These are phyloP conservation scores for Cryptococcus wingfieldii DNA, from an alignment of 1,284 basidiomycete genomes.

Conservation along the genomic window DNA sequence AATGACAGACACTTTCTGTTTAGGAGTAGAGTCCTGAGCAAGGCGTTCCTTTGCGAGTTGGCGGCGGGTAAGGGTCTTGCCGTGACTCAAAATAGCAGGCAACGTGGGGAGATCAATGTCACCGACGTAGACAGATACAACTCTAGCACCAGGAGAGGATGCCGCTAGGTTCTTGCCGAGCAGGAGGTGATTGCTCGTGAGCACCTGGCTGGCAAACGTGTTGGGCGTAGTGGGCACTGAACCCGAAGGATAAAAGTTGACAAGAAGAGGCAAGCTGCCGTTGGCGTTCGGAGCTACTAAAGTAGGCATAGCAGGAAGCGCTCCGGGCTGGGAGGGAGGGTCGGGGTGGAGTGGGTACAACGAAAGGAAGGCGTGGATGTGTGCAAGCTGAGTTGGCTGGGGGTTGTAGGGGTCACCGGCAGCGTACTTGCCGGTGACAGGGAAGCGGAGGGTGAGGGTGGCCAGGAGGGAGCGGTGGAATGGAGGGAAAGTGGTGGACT, in stretches of 20 bases:
- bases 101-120: conserved; percentile 36
- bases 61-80: conserved; percentile 23
- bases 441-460: conserved; percentile 45
- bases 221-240: conserved; percentile 37
- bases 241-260: conserved; percentile 44
- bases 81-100: conserved; percentile 31
- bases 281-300: conserved; percentile 27
- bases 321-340: conserved; percentile 36
- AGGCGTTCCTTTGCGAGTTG: conserved; percentile 30
- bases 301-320: conserved; percentile 44
- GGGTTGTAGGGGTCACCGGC: conserved; percentile 41
- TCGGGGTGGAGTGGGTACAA: conserved; percentile 43
- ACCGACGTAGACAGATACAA: conserved; percentile 39
- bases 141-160: conserved; percentile 17
- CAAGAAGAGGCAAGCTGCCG: conserved; percentile 28
- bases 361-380: conserved; percentile 45
- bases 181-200: conserved; percentile 38
- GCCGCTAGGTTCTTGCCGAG: conserved; percentile 38
- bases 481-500: conserved; percentile 43
- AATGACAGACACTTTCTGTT: conserved; percentile 28
- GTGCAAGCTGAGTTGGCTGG: conserved; percentile 31
- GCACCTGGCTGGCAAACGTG: conserved; percentile 41
- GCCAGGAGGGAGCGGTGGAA: conserved; percentile 47
- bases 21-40: conserved; percentile 15
- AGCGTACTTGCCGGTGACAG: conserved; percentile 21